Evolutionary conservation across 495 filamentous ascomycete species (phyloP), one percentile per base, ranked within the genome.

Genomic region (Hyaloscypha variabilis): DNA sequence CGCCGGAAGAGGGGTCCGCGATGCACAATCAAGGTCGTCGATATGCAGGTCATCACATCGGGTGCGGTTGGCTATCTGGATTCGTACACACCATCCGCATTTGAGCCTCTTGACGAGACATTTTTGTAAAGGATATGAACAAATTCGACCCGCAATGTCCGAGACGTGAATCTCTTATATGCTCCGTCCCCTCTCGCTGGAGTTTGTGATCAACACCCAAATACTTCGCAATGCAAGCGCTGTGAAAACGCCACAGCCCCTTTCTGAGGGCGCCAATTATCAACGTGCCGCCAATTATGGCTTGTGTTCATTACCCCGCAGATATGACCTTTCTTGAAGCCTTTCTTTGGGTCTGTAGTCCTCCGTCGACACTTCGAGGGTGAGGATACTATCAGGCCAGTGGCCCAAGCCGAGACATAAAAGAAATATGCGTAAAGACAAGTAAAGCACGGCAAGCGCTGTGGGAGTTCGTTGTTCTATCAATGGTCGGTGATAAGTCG

Each of bases 1-100:
- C 19, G 31, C 23, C 14, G 34, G 36, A 42, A 25, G 13, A 25
- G 31, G 31, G 52, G 6, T 28, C 19, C 31, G 34, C 50, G 62
- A 26, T 46, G 31, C 50, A 63, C 50, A 63, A 63, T 24, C 21
- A 21, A 1, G 11, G 29, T 46, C 29, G 6, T 34, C 25, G 49
- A 55, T 63, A 63, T 63, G 61, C 53, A 55, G 53, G 62, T 46
- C 26, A 57, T 56, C 51, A 25, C 30, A 46, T 64, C 29, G 13
- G 31, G 62, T 46, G 24, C 25, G 21, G 23, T 29, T 28, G 23
- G n/a, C 17, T 34, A 34, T 63, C 23, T 25, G 51, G 26, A 54
- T 28, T 25, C 25, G 23, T 54, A 24, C 51, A 0, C 51, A 46
- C 51, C 25, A 1, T 26, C 51, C 51, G 51, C 5, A 17, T 54